Evolutionary conservation across 805 yeast genomes (phyloP), one percentile per base, ranked within the genome.

Genomic region (Ogataea ramenticola): DNA sequence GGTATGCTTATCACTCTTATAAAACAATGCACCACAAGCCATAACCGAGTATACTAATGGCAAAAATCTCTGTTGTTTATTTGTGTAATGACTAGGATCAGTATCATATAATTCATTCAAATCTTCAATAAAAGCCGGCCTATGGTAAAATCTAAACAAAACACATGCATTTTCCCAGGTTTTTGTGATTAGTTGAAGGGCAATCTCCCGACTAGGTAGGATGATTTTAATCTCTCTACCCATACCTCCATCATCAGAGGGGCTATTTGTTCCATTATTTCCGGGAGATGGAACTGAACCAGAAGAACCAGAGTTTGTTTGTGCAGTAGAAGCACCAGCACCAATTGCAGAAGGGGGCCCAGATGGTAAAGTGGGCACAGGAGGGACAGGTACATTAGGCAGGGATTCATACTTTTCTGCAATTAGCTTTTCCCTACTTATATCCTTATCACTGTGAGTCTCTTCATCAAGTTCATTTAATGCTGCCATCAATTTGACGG

Each of bases 81-180:
- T 80, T 2, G 86, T 79, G 60, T 80, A 83, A 46, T 76, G 75
- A 15, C 74, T 71, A 1, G 95, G 91, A 54, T 84, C 89, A 10
- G 86, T 72, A 37, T 80, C 82, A 61, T 87, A 88, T 24, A 88
- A 65, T 44, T 84, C 77, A 51, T 85, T 90, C 24, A 88, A 67
- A 50, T 85, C 89, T 48, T 77, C 76, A 43, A 84, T 71, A 47
- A 88, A 75, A 2, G 90, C 79, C 1, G 96, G 96, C 29, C 96
- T 66, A 56, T 89, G 96, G 58, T 86, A 85, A 59, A 89, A 88
- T 44, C 95, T 70, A 58, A 88, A 86, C 42, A 89, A 67, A 4
- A 87, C 88, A 62, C 95, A 87, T 0, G 95, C 95, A 52, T 82
- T 79, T 48, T 80, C 78, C 95, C 96, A 89, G 1, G 90, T 83